Evolutionary conservation across 495 filamentous ascomycete genomes (phyloP).

Genomic region (Xylaria longipes): DNA sequence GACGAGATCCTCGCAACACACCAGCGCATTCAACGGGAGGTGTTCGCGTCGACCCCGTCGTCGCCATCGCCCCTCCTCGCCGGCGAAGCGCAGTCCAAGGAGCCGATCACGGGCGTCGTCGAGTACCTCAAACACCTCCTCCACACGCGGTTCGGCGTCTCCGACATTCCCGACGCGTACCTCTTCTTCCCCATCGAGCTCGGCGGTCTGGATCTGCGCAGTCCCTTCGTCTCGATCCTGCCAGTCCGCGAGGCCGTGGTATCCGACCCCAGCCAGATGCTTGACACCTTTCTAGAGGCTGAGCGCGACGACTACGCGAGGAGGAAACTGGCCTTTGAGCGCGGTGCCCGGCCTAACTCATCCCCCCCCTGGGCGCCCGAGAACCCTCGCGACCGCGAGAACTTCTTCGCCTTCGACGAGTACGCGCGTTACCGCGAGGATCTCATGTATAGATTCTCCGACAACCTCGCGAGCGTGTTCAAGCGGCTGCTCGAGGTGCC

Average conservation of each 20-base stretch:
- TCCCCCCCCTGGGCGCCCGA: conserved; percentile 31
- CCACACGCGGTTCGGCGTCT: conserved; percentile 58
- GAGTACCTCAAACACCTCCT: conserved; percentile 64
- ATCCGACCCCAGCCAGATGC: conserved; percentile 48
- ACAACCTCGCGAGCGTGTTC: conserved; percentile 44
- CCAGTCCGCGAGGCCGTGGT: conserved; percentile 61
- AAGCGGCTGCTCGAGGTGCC: conserved; percentile 43
- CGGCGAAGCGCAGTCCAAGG: conserved; percentile 23
- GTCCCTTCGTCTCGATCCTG: conserved; percentile 61
- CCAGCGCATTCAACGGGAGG: conserved; percentile 61
- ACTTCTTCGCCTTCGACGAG: conserved; percentile 63
- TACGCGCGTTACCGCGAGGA: conserved; percentile 60
- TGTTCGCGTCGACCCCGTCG: conserved; percentile 49
- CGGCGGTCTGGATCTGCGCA: conserved; percentile 63
- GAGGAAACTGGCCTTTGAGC: conserved; percentile 53
- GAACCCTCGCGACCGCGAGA: conserved; percentile 28
- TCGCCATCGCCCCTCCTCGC: conserved; percentile 17
- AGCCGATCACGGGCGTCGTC: conserved; percentile 57
- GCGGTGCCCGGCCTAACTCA: conserved; percentile 15
- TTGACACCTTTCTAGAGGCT: conserved; percentile 53
- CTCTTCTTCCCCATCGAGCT: conserved; percentile 69
- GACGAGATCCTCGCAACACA: conserved; percentile 67
- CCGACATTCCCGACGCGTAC: conserved; percentile 69
- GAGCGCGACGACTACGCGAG: conserved; percentile 55
- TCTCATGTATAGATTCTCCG: conserved; percentile 30